Evolutionary conservation across 495 filamentous ascomycete species (phyloP).

Genomic region (Talaromyces borbonicus): DNA sequence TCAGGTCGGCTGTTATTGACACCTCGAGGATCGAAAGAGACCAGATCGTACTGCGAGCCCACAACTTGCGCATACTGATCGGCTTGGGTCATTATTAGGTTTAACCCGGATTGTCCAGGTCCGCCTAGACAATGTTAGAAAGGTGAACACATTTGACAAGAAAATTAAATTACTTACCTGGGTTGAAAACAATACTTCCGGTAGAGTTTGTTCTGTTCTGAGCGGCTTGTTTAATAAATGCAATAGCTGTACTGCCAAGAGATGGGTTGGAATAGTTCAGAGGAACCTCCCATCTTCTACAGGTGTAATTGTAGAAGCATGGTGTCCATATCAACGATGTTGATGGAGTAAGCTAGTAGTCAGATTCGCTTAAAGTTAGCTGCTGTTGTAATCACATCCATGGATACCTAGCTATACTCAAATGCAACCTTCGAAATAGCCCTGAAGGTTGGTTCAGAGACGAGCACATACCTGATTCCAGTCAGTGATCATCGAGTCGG

Average conservation of each 20-base stretch:
- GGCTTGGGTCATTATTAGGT: conserved; percentile 14
- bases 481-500: no score
- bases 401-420: no score
- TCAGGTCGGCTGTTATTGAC: conserved; percentile 28
- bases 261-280: conserved; percentile 17
- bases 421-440: no score
- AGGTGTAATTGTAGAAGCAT: conserved; percentile 18
- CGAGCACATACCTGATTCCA: no score
- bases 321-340: conserved; percentile 16
- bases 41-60: conserved; percentile 31
- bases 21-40: conserved; percentile 43
- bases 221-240: conserved; percentile 18
- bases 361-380: no score
- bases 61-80: conserved; percentile 17
- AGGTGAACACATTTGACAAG: not conserved
- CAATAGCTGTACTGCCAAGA: conserved; percentile 13
- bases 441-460: no score
- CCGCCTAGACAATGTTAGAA: conserved; percentile 19
- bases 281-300: conserved; percentile 14
- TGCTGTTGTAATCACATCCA: no score
- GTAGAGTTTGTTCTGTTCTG: conserved; percentile 10
- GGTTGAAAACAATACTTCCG: conserved; percentile 13
- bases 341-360: conserved; percentile 8
- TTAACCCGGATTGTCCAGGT: conserved; percentile 33
- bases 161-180: conserved; percentile 7